These are phyloP conservation scores for Sporobolomyces pararoseus DNA, from an alignment of 768 basidiomycete genomes.

Conservation along the genomic window DNA sequence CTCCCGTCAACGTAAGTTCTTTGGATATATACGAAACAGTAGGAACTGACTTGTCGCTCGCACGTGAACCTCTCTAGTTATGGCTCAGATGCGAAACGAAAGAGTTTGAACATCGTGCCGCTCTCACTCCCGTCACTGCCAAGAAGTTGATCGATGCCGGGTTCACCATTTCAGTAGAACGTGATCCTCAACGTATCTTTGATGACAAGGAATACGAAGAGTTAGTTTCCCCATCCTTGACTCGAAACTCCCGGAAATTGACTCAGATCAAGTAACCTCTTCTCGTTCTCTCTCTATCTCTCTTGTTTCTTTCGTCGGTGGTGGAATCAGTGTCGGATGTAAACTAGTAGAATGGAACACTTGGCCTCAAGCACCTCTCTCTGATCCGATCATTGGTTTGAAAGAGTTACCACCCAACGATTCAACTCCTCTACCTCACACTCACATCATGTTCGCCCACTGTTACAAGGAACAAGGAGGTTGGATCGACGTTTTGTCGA, in stretches of 20 bases:
- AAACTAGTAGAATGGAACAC: slow-evolving; percentile 78
- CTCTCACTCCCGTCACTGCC: slow-evolving; percentile 85
- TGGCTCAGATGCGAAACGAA: slow-evolving; percentile 99
- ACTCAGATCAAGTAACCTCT: no score
- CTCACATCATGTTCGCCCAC: slow-evolving; percentile 96
- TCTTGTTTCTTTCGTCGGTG: neutral
- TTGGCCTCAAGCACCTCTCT: slow-evolving; percentile 75
- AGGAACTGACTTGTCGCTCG: neutral
- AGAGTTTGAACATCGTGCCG: slow-evolving; percentile 84
- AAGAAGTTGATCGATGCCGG: slow-evolving; percentile 82
- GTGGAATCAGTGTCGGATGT: slow-evolving; percentile 73
- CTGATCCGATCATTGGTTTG: slow-evolving; percentile 81
- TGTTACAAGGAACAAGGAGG: slow-evolving; percentile 95
- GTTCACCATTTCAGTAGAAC: slow-evolving; percentile 85
- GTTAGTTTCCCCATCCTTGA: slow-evolving; percentile 56
- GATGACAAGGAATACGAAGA: slow-evolving; percentile 85
- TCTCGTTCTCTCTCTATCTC: neutral
- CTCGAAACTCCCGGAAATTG: no score
- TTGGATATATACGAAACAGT: no score
- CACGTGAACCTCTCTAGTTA: slow-evolving; percentile 48
- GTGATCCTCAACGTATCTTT: slow-evolving; percentile 90
- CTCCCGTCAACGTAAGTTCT: slow-evolving; percentile 11
- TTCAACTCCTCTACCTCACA: slow-evolving; percentile 74
- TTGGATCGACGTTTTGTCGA: slow-evolving; percentile 77
- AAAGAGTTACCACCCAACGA: slow-evolving; percentile 88